Evolutionary conservation across 2,329 filamentous ascomycete genomes (phyloP).

Genomic region (Xylaria sp.): DNA sequence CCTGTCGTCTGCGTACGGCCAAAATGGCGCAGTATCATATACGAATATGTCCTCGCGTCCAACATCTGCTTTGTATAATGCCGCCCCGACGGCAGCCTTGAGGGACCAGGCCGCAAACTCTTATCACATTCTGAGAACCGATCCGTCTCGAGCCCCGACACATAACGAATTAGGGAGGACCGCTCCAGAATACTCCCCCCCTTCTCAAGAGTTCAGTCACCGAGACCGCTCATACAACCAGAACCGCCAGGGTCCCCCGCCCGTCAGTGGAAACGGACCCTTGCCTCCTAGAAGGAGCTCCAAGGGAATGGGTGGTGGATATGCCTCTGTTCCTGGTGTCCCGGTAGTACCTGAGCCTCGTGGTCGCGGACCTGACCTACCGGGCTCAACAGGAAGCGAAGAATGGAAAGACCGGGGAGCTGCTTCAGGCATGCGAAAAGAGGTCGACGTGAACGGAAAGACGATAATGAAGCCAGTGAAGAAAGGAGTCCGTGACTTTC

Average conservation of each 20-base stretch:
- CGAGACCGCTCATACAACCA: slow-evolving; percentile 74
- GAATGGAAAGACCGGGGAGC: slow-evolving; percentile 97
- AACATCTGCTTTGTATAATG: slow-evolving; percentile 48
- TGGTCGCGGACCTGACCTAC: slow-evolving; percentile 53
- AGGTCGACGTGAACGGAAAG: slow-evolving; percentile 86
- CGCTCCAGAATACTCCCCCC: slow-evolving; percentile 68
- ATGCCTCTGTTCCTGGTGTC: slow-evolving; percentile 58
- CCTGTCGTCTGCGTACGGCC: slow-evolving; percentile 40
- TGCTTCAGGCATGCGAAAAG: slow-evolving; percentile 82
- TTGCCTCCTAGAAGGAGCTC: slow-evolving; percentile 81
- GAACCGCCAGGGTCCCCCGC: slow-evolving; percentile 61
- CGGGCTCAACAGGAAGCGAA: slow-evolving; percentile 72
- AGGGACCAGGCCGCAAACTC: slow-evolving; percentile 51
- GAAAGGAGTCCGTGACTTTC: slow-evolving; percentile 97
- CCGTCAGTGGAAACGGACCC: slow-evolving; percentile 64
- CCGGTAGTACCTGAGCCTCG: slow-evolving; percentile 50
- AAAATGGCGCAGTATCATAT: slow-evolving; percentile 44
- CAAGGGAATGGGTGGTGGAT: slow-evolving; percentile 71
- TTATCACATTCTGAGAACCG: slow-evolving; percentile 62
- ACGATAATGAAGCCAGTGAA: slow-evolving; percentile 86
- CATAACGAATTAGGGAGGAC: slow-evolving; percentile 69
- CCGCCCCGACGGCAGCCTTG: slow-evolving; percentile 43
- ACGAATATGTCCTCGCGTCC: slow-evolving; percentile 48
- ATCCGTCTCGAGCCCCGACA: slow-evolving; percentile 67
- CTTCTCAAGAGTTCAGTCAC: slow-evolving; percentile 75